These are phyloP conservation scores for Porcisia hertigi DNA, from an alignment of 208 protist genomes.

Conservation along the genomic window DNA sequence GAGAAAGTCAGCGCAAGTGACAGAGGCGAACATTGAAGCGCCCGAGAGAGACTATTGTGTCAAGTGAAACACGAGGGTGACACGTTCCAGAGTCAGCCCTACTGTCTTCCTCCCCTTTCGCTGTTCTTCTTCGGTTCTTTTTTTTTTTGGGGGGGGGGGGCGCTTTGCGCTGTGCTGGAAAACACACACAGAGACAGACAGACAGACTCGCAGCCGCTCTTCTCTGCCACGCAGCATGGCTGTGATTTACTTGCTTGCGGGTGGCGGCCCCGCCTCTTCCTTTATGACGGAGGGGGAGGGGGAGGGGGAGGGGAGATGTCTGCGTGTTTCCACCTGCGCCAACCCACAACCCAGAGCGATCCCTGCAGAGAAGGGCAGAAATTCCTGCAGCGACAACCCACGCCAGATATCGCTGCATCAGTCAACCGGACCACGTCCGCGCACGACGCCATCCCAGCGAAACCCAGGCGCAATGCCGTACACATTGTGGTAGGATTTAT, in stretches of 20 bases:
- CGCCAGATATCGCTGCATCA: background rate
- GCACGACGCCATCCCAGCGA: slow-evolving; percentile 88
- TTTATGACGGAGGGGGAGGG: background rate
- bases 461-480: slow-evolving; percentile 55
- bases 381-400: background rate
- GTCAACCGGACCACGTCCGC: slow-evolving; percentile 43
- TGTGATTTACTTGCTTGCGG: background rate
- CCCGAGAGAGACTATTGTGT: background rate
- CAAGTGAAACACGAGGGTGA: background rate
- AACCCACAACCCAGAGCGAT: background rate
- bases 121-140: background rate
- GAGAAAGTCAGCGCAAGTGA: background rate
- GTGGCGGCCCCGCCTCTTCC: background rate
- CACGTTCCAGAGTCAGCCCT: background rate
- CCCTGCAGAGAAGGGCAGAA: background rate
- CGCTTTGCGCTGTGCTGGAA: no score
- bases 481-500: slow-evolving; percentile 11
- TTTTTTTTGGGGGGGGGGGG: no score
- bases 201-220: background rate
- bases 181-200: background rate
- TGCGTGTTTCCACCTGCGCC: background rate
- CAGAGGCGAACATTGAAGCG: background rate
- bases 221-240: background rate
- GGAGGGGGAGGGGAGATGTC: background rate
- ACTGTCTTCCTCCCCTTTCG: background rate